A percentile compares a stretch with the other conserved stretches of the same genome.
Conservation (phyloP, 2,329 filamentous ascomycete genomes). For the Microsporum ferrugineum region DNA sequence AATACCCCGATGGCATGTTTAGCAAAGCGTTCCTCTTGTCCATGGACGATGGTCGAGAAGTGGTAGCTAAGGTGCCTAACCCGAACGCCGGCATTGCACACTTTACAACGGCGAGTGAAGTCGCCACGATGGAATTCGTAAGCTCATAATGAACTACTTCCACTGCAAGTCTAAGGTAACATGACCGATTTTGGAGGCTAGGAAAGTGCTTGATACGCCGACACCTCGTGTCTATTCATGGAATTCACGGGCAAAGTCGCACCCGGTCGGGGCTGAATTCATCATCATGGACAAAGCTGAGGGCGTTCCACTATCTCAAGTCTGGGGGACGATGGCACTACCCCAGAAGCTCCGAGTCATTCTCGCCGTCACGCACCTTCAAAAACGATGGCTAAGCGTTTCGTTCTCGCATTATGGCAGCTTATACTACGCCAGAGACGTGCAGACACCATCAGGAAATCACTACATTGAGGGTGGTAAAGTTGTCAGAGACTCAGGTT, state of each 20-base stretch:
- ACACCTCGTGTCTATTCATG: conserved; percentile 12
- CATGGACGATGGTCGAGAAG: conserved; percentile 23
- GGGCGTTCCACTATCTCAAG: conserved; percentile 12
- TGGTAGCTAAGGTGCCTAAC: conserved; percentile 23
- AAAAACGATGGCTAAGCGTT: conserved; percentile 21
- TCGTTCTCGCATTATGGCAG: conserved; percentile 23
- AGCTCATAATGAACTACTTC: not conserved
- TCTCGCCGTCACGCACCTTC: conserved; percentile 19
- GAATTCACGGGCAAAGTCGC: conserved; percentile 12
- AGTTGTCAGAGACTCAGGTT: conserved; percentile 15
- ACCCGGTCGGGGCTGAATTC: conserved; percentile 15
- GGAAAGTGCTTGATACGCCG: conserved; percentile 12
- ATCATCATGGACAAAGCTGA: conserved; percentile 22
- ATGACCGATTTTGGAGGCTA: conserved; percentile 1
- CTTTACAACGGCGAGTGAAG: conserved; percentile 16
- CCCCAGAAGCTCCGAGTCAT: conserved; percentile 20
- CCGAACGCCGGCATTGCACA: conserved; percentile 19
- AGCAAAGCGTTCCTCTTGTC: conserved; percentile 29
- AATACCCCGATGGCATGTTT: conserved; percentile 24
- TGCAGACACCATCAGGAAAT: conserved; percentile 14
- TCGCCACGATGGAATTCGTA: conserved; percentile 21
- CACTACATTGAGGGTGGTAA: conserved; percentile 19
- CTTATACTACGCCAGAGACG: conserved; percentile 19
- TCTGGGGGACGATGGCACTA: conserved; percentile 19
- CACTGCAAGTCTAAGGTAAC: too few species aligned